A percentile compares a stretch with the other conserved stretches of the same genome.
Conservation (phyloP, 768 basidiomycete species). For the Leucosporidium yakuticum region DNA sequence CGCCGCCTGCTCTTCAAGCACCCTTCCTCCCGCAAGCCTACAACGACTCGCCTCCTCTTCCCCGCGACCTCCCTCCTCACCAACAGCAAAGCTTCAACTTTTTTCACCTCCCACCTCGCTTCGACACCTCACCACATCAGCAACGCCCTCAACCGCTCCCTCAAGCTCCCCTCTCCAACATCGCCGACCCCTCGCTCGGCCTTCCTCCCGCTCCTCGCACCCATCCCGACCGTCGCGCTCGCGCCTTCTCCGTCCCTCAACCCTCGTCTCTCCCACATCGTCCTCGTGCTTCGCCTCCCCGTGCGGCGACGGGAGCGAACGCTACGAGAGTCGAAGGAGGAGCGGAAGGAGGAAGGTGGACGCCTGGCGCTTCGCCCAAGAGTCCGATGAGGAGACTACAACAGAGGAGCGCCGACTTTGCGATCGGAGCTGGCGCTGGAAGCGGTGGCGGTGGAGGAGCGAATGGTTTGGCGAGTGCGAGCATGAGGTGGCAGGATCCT, state of each 20-base stretch:
- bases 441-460: neutral
- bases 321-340: too few relatives aligned
- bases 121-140: neutral
- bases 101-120: neutral
- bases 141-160: too few relatives aligned
- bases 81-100: neutral
- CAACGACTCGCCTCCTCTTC: neutral
- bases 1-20: neutral
- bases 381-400: neutral
- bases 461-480: neutral
- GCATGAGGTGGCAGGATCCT: neutral
- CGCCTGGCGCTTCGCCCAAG: neutral
- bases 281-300: too few relatives aligned
- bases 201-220: neutral
- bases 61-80: neutral
- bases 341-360: too few relatives aligned
- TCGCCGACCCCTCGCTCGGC: neutral
- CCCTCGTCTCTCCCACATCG: too few relatives aligned
- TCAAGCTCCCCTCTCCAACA: too few relatives aligned
- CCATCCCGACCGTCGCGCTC: neutral
- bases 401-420: neutral
- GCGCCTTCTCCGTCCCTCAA: conserved; percentile 1
- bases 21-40: neutral
- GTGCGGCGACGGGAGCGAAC: too few relatives aligned
- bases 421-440: neutral